Percentiles rank a stretch among this genome's conserved stretches.
These are phyloP conservation scores for Venturia carpophila DNA, from an alignment of 2,329 filamentous ascomycete species.

Conservation along the genomic window DNA sequence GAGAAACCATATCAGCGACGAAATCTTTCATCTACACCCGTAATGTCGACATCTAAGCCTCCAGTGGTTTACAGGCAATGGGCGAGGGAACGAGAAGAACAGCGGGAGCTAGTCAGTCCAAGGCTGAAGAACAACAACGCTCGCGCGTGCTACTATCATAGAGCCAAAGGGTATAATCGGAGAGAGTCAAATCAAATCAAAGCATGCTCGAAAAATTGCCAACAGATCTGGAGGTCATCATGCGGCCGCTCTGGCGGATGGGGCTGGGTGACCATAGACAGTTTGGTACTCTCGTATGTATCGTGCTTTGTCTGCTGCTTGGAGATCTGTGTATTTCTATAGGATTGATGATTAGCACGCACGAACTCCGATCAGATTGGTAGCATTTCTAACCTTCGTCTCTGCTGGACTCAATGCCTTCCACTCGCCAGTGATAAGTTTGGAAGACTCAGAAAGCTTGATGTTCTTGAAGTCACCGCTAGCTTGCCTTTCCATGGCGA, in stretches of 20 bases:
- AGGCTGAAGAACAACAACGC: not conserved
- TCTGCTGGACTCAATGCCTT: conserved; percentile 38
- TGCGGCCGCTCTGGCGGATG: not conserved
- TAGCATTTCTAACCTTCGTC: conserved; percentile 37
- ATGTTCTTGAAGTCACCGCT: conserved; percentile 47
- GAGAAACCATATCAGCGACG: not conserved
- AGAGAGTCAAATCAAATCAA: not conserved
- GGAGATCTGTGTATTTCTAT: conserved; percentile 18
- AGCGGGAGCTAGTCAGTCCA: not conserved
- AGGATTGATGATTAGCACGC: not conserved
- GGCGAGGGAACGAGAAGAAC: not conserved
- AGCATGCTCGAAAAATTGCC: not conserved
- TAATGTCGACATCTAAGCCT: not conserved
- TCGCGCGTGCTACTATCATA: not conserved
- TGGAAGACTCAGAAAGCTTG: conserved; percentile 31
- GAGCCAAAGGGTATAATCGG: not conserved
- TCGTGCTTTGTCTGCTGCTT: conserved; percentile 11
- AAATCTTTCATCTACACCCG: not conserved
- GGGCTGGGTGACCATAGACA: conserved; percentile 18
- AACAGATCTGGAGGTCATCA: not conserved
- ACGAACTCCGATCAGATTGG: not conserved
- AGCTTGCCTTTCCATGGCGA: conserved; percentile 36
- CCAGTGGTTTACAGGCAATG: not conserved
- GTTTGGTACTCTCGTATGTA: conserved; percentile 19
- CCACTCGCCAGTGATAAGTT: conserved; percentile 42